phyloP scores from a whole-genome alignment of 129 eudicot species.

The Helianthus tuberosus region DNA sequence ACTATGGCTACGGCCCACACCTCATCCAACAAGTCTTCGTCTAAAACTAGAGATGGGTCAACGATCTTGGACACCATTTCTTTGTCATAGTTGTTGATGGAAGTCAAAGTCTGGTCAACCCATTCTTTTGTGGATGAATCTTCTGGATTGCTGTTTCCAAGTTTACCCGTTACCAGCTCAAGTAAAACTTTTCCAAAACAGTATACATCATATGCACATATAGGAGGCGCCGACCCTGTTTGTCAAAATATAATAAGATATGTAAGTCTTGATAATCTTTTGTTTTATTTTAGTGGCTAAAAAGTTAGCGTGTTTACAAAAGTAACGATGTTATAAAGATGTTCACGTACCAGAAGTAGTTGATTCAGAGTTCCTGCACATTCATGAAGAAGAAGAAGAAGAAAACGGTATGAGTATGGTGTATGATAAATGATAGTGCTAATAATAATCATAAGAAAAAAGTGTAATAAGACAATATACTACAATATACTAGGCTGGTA shows the following conservation, averaged over 20 bases:
- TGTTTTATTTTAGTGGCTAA: background rate
- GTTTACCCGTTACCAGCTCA: conserved; percentile 84
- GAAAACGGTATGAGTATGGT: conserved; percentile 20
- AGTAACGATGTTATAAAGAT: conserved; percentile 12
- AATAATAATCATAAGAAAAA: conserved; percentile 4
- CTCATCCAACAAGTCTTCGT: conserved; percentile 82
- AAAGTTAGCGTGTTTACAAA: background rate
- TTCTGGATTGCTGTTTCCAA: conserved; percentile 57
- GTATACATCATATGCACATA: conserved; percentile 79
- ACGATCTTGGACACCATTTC: conserved; percentile 59
- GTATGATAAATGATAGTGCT: conserved; percentile 11
- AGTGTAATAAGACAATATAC: conserved; percentile 14
- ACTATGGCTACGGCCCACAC: conserved; percentile 94
- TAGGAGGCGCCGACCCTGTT: conserved; percentile 55
- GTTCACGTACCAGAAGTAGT: conserved; percentile 52
- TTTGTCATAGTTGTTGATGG: conserved; percentile 62
- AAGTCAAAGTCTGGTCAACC: conserved; percentile 55
- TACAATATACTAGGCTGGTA: background rate
- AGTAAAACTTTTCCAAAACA: conserved; percentile 84
- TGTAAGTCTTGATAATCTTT: background rate
- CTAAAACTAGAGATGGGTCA: conserved; percentile 67
- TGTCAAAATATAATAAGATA: conserved; percentile 13
- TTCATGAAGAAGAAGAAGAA: conserved; percentile 23
- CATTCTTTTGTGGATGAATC: conserved; percentile 56
- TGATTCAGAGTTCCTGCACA: conserved; percentile 54